These are phyloP conservation scores for Schwanniomyces vanrijiae DNA, from an alignment of 805 yeast species.

Conservation along the genomic window DNA sequence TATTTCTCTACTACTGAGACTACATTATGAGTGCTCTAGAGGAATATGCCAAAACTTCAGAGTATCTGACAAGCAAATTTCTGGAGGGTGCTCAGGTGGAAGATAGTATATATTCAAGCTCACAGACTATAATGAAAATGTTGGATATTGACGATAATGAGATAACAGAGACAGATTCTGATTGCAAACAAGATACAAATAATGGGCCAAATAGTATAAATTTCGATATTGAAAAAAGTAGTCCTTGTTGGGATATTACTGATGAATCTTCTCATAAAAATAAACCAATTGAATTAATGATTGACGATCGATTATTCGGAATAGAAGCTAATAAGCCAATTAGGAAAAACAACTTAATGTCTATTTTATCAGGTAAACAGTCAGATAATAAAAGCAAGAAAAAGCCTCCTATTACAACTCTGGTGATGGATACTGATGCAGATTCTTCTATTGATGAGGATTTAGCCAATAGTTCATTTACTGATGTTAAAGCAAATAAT, in stretches of 20 bases:
- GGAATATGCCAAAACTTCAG: neutral
- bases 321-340: neutral
- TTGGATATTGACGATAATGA: conserved; percentile 9
- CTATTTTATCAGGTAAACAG: conserved; percentile 17
- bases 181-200: neutral
- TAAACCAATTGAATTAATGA: neutral
- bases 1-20: neutral
- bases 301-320: neutral
- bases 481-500: conserved; percentile 10
- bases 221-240: neutral
- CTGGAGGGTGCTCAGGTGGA: neutral
- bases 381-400: conserved; percentile 3
- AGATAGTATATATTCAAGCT: conserved; percentile 1
- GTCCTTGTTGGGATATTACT: neutral
- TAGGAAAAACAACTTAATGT: conserved; percentile 8
- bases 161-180: conserved; percentile 9
- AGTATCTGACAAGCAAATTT: neutral
- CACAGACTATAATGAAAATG: neutral
- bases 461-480: conserved; percentile 1
- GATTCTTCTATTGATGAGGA: neutral
- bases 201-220: neutral
- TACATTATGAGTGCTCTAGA: neutral
- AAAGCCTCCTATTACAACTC: neutral
- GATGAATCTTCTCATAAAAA: neutral
- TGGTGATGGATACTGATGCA: neutral